Base-by-base conservation (phyloP, 352 stramenopile genomes). In the Phytopythium oedochilum region DNA sequence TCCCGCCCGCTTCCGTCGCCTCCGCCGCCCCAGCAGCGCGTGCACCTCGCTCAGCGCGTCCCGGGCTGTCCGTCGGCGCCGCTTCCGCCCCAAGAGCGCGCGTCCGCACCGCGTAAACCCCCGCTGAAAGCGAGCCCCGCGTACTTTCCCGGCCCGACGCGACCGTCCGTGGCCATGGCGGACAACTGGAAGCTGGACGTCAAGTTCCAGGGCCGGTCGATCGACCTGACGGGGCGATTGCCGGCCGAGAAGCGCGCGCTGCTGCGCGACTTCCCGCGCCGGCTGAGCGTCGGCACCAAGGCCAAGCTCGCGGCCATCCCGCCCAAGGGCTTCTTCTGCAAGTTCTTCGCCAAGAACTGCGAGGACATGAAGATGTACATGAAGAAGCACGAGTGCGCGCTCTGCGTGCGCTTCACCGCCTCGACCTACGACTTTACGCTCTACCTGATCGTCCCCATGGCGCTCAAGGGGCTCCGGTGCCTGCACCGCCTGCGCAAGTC, bases 331-430 rank as follows among this genome's bases (percentile, higher is more conserved):
- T 92, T 94, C 58, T 94, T 94, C 63, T 94, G 84, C 67, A 94
- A 94, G 69, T 94, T 94, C 64, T 80, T 89, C 32, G 80, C 81
- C 36, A 94, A 94, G 59, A 80, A 92, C 62, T 73, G 75, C 53
- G 78, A 89, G 45, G 83, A 94, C 43, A 85, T 94, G 67, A 90
- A 92, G 45, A 70, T 86, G 17, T 94, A 94, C 74, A 92, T 94
- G 82, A 86, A 87, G 60, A 86, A 89, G 58, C 76, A 94, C 68
- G 78, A 87, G 61, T 92, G 83, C 55, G 76, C 84, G 38, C 69
- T 92, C 20, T 94, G 84, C 53, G 84, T 89, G 46, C 83, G 86
- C 64, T 94, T 94, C 61, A 63, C 78, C 35, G 82, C 82, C 29
- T 78, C 76, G 31, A 92, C 81, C 9, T 94, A 86, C 71, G 91